Base-by-base conservation (phyloP, 1,139 yeast genomes). In the Scheffersomyces titani region DNA sequence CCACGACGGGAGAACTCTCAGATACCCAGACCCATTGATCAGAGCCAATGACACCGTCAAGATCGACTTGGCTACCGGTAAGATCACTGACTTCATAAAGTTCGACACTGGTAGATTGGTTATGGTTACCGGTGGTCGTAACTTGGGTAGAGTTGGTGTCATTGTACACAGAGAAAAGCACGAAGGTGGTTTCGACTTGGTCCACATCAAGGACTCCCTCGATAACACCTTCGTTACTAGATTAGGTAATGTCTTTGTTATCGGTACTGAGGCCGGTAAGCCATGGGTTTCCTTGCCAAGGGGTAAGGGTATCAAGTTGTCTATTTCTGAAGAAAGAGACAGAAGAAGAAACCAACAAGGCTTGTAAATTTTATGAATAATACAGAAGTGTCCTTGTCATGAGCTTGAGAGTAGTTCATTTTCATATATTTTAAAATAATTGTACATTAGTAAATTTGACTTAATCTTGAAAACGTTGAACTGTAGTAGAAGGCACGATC, bases 311-410 rank as follows among this genome's bases (percentile, higher is more conserved):
- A 90, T 94, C 82, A 94, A 93, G 87, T 89, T 94, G 78, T 82
- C 97, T 74, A 92, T 93, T 80, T 86, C 98, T 76, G 99, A 94
- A 86, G 99, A 94, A 89, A 93, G 99, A 87, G 99, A 94, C 93
- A 90, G 97, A 89, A 89, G 91, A 86, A 88, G 96, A 88, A 89
- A 92, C 75, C 89, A 87, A 81, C 78, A 65, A 56, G 82, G 81
- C 68, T 74, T 78, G 72, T 76, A 75, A 74, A 62, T 67, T 58
- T 59, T 64, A 61, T 24, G 44, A n/a, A 19, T 21, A 24, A 24
- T n/a, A 22, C 13, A 49, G 6, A 30, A 11, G 40, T 30, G 16
- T 30, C 40, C 40, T 30, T 30, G 40, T 30, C 16, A 30, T 30
- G 40, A 30, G 40, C 40, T 30, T 11, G 40, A 30, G 40, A 30